A percentile compares a stretch with the other conserved stretches of the same genome.
These are phyloP conservation scores for Candida palmyrensis DNA, from an alignment of 805 yeast species.

Conservation along the genomic window DNA sequence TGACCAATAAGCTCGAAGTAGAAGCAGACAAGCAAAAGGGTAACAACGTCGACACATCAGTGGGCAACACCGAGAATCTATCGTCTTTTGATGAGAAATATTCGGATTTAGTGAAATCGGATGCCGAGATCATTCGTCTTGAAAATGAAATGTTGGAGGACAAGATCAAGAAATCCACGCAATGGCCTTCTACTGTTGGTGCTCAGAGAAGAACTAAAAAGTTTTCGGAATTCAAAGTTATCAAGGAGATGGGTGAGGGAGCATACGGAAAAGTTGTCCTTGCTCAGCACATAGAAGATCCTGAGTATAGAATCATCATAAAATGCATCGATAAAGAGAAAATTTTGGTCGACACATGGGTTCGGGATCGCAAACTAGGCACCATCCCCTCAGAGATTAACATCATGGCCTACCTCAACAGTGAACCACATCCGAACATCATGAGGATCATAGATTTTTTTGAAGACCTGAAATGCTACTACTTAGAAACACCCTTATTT, in stretches of 20 bases:
- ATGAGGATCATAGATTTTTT: constrained; percentile 84
- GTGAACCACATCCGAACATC: constrained; percentile 81
- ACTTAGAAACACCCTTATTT: constrained; percentile 87
- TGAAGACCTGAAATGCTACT: constrained; percentile 86
- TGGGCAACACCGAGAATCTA: not conserved
- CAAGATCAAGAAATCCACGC: constrained; percentile 28
- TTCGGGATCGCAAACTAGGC: constrained; percentile 83
- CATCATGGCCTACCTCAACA: constrained; percentile 76
- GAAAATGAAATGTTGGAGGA: constrained; percentile 43
- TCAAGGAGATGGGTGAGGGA: constrained; percentile 89
- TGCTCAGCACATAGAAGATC: constrained; percentile 62
- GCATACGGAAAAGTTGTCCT: constrained; percentile 93
- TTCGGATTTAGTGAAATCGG: not conserved
- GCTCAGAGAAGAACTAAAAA: constrained; percentile 63
- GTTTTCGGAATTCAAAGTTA: constrained; percentile 61
- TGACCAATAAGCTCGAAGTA: not conserved
- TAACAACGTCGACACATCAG: too few species aligned
- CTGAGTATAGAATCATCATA: constrained; percentile 63
- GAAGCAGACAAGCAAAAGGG: not conserved
- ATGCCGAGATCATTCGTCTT: constrained; percentile 1
- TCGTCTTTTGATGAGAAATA: not conserved
- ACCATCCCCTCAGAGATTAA: constrained; percentile 96
- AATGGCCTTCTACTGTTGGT: constrained; percentile 56
- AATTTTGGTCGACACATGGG: constrained; percentile 96
- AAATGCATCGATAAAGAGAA: constrained; percentile 90